Evolutionary conservation across 2,329 filamentous ascomycete genomes (phyloP).

Genomic region (Hypomyces rosellus): DNA sequence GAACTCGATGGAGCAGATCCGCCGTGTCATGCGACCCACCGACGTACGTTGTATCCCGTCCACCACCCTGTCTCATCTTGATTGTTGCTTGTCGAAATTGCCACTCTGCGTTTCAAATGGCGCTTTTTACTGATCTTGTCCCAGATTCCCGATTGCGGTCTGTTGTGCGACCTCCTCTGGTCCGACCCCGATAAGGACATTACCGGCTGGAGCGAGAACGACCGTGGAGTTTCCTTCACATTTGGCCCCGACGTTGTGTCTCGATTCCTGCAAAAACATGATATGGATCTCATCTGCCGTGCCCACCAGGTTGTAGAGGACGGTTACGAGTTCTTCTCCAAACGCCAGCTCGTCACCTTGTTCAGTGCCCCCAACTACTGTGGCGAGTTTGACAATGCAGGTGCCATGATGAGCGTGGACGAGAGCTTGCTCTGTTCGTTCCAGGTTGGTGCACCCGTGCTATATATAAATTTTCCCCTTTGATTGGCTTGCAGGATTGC

Average conservation of each 20-base stretch:
- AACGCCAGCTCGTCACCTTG: conserved; percentile 91
- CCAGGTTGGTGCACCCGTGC: conserved; percentile 59
- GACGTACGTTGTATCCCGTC: conserved; percentile 64
- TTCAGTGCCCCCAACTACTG: conserved; percentile 99
- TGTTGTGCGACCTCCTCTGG: conserved; percentile 96
- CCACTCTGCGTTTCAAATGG: no score
- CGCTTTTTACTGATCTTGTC: conserved; percentile 10
- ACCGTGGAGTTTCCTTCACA: conserved; percentile 96
- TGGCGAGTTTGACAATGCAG: conserved; percentile 98
- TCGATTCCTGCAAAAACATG: conserved; percentile 95
- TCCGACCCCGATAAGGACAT: conserved; percentile 99
- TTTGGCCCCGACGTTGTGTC: conserved; percentile 97
- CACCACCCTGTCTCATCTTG: background rate
- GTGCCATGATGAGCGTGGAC: conserved; percentile 99
- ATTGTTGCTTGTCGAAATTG: no score
- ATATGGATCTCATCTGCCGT: conserved; percentile 99
- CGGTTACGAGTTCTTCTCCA: conserved; percentile 99
- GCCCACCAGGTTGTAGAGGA: conserved; percentile 99
- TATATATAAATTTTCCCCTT: background rate
- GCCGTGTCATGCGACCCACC: conserved; percentile 95
- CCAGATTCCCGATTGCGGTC: conserved; percentile 94
- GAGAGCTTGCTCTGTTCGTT: conserved; percentile 98
- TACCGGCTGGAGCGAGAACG: conserved; percentile 98
- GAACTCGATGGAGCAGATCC: conserved; percentile 99
- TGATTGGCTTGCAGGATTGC: background rate